Conservation (phyloP, 441 rosid species). For the Flueggea neowawraea region DNA sequence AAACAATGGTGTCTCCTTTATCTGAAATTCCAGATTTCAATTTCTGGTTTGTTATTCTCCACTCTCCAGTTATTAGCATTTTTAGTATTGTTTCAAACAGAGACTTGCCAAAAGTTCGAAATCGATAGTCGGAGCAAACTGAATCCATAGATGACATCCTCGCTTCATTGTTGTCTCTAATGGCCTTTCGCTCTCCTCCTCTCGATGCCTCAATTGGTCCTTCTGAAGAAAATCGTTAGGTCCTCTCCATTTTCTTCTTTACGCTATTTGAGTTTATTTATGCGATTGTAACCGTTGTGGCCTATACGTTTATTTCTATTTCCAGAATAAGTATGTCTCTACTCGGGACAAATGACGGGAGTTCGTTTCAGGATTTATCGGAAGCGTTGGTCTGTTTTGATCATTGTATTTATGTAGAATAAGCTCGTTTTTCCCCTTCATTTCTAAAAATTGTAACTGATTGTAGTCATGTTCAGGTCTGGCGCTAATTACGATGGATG, state of each 20-base stretch:
- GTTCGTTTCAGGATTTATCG: constrained; percentile 89
- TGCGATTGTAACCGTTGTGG: too few species aligned
- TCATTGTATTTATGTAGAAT: neutral
- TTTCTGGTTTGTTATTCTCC: too few species aligned
- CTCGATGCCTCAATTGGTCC: constrained; percentile 82
- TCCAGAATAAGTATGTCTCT: constrained; percentile 90
- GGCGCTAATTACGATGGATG: constrained; percentile 67
- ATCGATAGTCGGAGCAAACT: too few species aligned
- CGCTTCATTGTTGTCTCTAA: constrained; percentile 69
- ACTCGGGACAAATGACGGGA: constrained; percentile 78
- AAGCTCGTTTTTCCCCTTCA: neutral
- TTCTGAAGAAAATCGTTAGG: constrained; percentile 96
- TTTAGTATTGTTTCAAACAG: too few species aligned
- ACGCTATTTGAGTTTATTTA: constrained; percentile 8
- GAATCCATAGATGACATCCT: constrained; percentile 57
- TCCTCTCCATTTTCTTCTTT: constrained; percentile 7
- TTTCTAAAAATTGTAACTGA: neutral
- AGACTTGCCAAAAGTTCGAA: too few species aligned
- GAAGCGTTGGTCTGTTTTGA: constrained; percentile 68
- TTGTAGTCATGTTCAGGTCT: constrained; percentile 42
- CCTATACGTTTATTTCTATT: neutral
- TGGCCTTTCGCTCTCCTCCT: constrained; percentile 95
- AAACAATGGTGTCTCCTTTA: too few species aligned
- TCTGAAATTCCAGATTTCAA: too few species aligned
- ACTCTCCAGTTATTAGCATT: too few species aligned